Evolutionary conservation across 768 basidiomycete genomes (phyloP).

Genomic region (Leccinum olivaceopallidum): DNA sequence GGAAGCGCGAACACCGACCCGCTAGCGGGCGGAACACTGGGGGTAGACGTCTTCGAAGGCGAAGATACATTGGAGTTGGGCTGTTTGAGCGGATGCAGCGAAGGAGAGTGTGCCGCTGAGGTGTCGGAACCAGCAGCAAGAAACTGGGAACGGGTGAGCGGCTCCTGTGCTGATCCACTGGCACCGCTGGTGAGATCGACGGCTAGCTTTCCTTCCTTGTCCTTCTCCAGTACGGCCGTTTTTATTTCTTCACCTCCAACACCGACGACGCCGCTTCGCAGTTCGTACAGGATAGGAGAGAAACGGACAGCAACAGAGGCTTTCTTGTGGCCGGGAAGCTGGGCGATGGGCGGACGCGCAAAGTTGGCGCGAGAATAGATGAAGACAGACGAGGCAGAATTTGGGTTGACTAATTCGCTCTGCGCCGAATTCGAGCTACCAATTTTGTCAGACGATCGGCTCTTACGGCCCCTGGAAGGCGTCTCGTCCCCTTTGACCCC

Average conservation of each 20-base stretch:
- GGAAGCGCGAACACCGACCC: constrained; percentile 85
- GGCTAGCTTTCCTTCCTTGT: constrained; percentile 57
- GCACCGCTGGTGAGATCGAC: constrained; percentile 57
- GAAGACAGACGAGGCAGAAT: constrained; percentile 71
- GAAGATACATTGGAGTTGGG: constrained; percentile 14
- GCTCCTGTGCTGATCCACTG: constrained; percentile 13
- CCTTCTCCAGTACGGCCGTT: constrained; percentile 66
- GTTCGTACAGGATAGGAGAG: constrained; percentile 89
- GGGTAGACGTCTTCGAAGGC: constrained; percentile 23
- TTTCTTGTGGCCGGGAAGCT: constrained; percentile 95
- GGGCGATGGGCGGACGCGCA: constrained; percentile 88
- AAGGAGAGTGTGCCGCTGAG: constrained; percentile 12
- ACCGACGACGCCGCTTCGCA: constrained; percentile 60
- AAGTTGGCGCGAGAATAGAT: constrained; percentile 97
- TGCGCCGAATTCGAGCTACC: constrained; percentile 27
- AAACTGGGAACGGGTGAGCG: constrained; percentile 2
- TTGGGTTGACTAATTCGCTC: constrained; percentile 33
- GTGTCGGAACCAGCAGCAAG: constrained; percentile 11
- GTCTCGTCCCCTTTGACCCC: constrained; percentile 37
- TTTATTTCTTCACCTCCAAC: constrained; percentile 42
- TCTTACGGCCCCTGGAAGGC: constrained; percentile 59
- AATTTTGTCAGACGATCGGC: constrained; percentile 43
- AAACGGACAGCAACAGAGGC: constrained; percentile 93
- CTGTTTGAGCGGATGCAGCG: constrained; percentile 14
- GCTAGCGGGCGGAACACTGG: constrained; percentile 44